Evolutionary conservation across 345 rosid species (phyloP).

Genomic region (Anacardium occidentale): DNA sequence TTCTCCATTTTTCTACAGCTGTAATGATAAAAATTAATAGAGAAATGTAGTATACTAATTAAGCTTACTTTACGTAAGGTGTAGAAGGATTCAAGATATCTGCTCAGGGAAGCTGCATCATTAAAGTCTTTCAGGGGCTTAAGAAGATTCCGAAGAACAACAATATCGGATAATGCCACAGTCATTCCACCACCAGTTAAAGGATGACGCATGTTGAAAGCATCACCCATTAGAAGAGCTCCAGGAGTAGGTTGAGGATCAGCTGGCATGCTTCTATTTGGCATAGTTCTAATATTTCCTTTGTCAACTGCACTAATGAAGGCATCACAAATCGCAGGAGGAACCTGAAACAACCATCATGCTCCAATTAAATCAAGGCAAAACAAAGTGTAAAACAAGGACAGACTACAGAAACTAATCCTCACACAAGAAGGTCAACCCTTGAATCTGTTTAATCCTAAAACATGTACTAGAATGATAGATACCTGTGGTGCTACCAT

Average conservation of each 20-base stretch:
- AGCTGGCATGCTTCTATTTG: constrained; percentile 58
- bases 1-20: not conserved
- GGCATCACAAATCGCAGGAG: constrained; percentile 33
- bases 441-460: not conserved
- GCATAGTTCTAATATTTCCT: constrained; percentile 55
- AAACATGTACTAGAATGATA: not conserved
- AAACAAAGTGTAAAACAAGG: not conserved
- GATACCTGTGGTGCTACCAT: constrained; percentile 39
- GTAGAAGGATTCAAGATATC: constrained; percentile 54
- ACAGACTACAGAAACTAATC: not conserved
- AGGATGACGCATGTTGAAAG: constrained; percentile 60
- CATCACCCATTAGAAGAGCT: constrained; percentile 50
- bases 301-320: constrained; percentile 43
- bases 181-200: constrained; percentile 63
- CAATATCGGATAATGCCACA: constrained; percentile 49
- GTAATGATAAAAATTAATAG: not conserved
- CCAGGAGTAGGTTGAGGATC: constrained; percentile 50
- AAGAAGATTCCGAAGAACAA: constrained; percentile 44
- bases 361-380: constrained; percentile 7
- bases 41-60: not conserved
- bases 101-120: constrained; percentile 35
- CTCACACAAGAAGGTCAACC: not conserved
- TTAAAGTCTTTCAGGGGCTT: constrained; percentile 34
- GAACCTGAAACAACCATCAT: constrained; percentile 34
- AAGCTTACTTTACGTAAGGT: constrained; percentile 48